Base-by-base conservation (phyloP, 306 rosid genomes). In the Quercus variabilis region DNA sequence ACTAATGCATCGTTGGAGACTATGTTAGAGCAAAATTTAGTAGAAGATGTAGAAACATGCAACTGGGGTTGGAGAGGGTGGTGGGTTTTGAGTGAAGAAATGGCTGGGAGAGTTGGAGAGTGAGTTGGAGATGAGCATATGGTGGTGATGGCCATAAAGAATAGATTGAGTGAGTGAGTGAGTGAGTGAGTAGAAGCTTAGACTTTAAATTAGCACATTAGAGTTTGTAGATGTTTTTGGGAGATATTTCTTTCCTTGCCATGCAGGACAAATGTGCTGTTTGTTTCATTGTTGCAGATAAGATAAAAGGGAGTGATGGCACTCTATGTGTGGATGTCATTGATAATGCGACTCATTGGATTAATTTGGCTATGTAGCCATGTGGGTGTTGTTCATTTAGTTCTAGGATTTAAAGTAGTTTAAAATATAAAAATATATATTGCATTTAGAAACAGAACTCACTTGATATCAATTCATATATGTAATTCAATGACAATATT, bases 51-150 rank as follows among this genome's bases (percentile, higher is more conserved):
- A 71, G 83, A 43, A 74, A 69, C 35, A n/a, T 76, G 83, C 26
- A 83, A 69, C 60, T 21, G 77, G 78, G 83, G 76, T 78, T 79
- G 89, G 74, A 80, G 67, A 74, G 86, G 82, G 77, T 63, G 82
- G 63, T 75, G 85, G 83, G 90, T 68, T 57, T 88, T 86, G 55
- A 80, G 76, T 6, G 91, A 79, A 58, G 93, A 81, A 79, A 89
- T 83, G 58, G 97, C 25, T 7, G 92, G 84, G 55, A 85, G 82
- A 14, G 80, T 81, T 74, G 89, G 84, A 6, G 88, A 64, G 77
- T 81, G 89, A 59, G 73, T 74, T 30, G 92, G 87, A 31, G 94
- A 82, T 51, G 92, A 88, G 75, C 96, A 87, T 67, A 90, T 52
- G 77, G 81, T 78, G 59, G 87, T 31, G 54, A 86, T 68, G 79